Conservation (phyloP, 345 rosid species). For the Salix exigua region DNA sequence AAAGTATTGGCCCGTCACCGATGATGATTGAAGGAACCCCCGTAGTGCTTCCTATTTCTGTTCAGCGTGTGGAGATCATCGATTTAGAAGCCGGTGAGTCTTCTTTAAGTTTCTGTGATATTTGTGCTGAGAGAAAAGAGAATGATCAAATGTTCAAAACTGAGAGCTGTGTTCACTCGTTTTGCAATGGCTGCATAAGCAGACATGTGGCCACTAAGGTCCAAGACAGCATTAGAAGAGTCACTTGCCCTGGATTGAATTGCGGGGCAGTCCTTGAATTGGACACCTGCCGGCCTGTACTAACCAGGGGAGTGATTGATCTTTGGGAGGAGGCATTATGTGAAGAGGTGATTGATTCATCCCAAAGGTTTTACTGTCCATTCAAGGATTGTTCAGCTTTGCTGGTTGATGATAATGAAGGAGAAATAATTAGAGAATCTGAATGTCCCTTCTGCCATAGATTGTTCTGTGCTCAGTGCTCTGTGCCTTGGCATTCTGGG, state of each 20-base stretch:
- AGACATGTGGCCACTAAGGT: slow-evolving; percentile 43
- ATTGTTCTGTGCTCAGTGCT: slow-evolving; percentile 19
- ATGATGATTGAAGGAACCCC: neutral
- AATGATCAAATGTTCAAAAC: slow-evolving; percentile 33
- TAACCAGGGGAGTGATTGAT: slow-evolving; percentile 42
- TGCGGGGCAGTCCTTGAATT: slow-evolving; percentile 44
- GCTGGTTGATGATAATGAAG: slow-evolving; percentile 32
- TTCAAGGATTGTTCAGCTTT: slow-evolving; percentile 63
- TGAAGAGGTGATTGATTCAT: slow-evolving; percentile 32
- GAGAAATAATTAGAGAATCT: slow-evolving; percentile 35
- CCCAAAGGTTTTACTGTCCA: slow-evolving; percentile 59
- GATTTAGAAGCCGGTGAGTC: slow-evolving; percentile 20
- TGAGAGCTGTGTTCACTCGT: slow-evolving; percentile 42
- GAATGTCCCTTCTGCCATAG: slow-evolving; percentile 26
- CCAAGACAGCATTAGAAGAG: slow-evolving; percentile 9
- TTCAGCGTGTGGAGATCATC: neutral
- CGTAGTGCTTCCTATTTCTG: neutral
- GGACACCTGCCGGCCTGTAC: slow-evolving; percentile 36
- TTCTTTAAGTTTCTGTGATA: slow-evolving; percentile 40
- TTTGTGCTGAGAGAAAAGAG: slow-evolving; percentile 51
- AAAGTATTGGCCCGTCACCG: neutral
- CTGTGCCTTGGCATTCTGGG: slow-evolving; percentile 20
- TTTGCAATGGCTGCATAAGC: slow-evolving; percentile 50
- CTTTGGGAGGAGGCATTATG: slow-evolving; percentile 54
- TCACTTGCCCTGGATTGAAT: slow-evolving; percentile 54